Evolutionary conservation across 2,329 filamentous ascomycete genomes (phyloP), one percentile per base, ranked within the genome.

Genomic region (Nectriaceae sp.): DNA sequence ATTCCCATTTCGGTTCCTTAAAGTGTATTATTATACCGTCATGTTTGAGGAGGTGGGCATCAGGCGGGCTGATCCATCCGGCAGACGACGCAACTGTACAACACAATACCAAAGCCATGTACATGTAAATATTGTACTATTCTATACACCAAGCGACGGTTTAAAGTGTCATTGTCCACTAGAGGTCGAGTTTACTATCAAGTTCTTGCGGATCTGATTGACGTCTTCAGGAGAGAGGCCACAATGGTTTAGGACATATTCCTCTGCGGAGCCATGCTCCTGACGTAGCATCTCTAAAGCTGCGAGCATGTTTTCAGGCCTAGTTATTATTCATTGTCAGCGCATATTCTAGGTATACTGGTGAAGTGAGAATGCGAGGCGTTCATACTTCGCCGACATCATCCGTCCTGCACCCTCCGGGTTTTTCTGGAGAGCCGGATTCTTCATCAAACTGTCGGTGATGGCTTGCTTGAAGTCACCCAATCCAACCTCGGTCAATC

Each of bases 401-500:
- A 78, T 75, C 18, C 71, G 65, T 59, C 66, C 66, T 2, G 75
- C 76, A n/a, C 68, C 71, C 29, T 62, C 67, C 4, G 65, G 63
- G 33, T 83, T 71, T 4, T 71, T 75, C 42, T 66, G 65, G 46
- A 86, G 67, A 8, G 75, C 72, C 0, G 77, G 77, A 41, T 78
- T 75, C 45, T 73, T 70, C 54, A 80, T 67, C 38, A 83, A 60
- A n/a, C 73, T 71, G 10, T 71, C 57, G 33, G 83, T 63, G 15
- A 88, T 70, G 31, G 75, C 65, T 40, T 75, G 72, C 19, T 78
- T 76, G 53, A 83, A 77, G 26, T 74, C 61, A 3, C 72, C 71
- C 6, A 90, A 69, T 0, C 87, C 87, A 2, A 74, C 57, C 42
- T 88, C 82, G 0, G 85, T 89, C 10, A 89, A 71, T 15, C 77